These are phyloP conservation scores for Aleurites moluccanus DNA, from an alignment of 441 rosid genomes.

Conservation along the genomic window DNA sequence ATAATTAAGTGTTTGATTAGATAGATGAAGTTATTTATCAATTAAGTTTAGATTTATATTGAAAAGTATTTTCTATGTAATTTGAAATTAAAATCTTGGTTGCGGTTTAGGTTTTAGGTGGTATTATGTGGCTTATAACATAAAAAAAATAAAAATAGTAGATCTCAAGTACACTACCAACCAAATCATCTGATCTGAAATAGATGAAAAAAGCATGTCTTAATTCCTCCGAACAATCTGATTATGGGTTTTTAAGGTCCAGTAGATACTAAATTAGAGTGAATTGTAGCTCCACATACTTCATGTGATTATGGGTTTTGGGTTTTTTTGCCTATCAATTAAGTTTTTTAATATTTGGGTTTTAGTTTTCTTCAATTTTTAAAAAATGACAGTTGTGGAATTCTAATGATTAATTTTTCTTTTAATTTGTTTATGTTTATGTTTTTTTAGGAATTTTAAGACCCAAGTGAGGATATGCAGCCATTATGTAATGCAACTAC, in stretches of 20 bases:
- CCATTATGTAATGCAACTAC: constrained; percentile 90
- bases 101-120: too few species aligned
- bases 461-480: constrained; percentile 86
- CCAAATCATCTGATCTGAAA: neutral
- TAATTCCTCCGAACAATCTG: too few species aligned
- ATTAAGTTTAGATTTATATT: too few species aligned
- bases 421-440: neutral
- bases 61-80: too few species aligned
- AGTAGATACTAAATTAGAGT: neutral
- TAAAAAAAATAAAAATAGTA: too few species aligned
- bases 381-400: neutral
- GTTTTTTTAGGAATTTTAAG: constrained; percentile 58
- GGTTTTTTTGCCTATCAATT: neutral
- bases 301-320: neutral
- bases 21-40: too few species aligned
- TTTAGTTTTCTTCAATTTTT: neutral
- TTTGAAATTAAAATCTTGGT: too few species aligned
- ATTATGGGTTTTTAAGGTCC: too few species aligned
- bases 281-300: neutral
- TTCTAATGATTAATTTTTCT: neutral
- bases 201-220: too few species aligned
- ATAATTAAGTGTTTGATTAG: too few species aligned
- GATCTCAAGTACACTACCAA: too few species aligned
- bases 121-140: too few species aligned
- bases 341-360: neutral